A percentile compares a stretch with the other conserved stretches of the same genome.
Evolutionary conservation across 176 grass and related monocot genomes (phyloP).

Genomic region (Aegilops sharonensis): DNA sequence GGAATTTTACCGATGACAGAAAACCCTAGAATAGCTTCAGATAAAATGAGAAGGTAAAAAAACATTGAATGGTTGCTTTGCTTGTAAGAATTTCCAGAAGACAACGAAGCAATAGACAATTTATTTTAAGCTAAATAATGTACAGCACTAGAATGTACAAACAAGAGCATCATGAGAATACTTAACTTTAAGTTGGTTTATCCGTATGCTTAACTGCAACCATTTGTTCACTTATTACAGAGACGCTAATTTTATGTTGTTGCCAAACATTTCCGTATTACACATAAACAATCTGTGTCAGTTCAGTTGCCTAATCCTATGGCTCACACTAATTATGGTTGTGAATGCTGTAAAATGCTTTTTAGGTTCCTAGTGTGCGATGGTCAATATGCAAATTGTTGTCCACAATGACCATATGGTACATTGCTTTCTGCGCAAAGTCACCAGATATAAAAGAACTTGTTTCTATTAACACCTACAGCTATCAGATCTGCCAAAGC

Average conservation of each 20-base stretch:
- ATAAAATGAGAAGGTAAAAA: background rate
- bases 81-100: background rate
- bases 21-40: background rate
- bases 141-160: background rate
- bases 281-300: background rate
- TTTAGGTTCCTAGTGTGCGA: background rate
- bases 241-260: background rate
- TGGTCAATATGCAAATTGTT: background rate
- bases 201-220: background rate
- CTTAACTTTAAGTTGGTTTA: background rate
- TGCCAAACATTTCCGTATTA: constrained; percentile 1
- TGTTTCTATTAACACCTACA: background rate
- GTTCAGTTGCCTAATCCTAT: constrained; percentile 3
- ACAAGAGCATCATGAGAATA: constrained; percentile 21
- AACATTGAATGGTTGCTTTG: background rate
- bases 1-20: background rate
- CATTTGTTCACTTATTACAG: background rate
- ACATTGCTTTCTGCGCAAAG: constrained; percentile 1
- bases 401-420: background rate
- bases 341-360: background rate
- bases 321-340: background rate
- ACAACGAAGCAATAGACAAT: background rate
- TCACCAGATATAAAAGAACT: background rate
- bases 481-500: background rate
- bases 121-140: constrained; percentile 3